These are phyloP conservation scores for Lactifluus piperatus DNA, from an alignment of 768 basidiomycete species.

Conservation along the genomic window DNA sequence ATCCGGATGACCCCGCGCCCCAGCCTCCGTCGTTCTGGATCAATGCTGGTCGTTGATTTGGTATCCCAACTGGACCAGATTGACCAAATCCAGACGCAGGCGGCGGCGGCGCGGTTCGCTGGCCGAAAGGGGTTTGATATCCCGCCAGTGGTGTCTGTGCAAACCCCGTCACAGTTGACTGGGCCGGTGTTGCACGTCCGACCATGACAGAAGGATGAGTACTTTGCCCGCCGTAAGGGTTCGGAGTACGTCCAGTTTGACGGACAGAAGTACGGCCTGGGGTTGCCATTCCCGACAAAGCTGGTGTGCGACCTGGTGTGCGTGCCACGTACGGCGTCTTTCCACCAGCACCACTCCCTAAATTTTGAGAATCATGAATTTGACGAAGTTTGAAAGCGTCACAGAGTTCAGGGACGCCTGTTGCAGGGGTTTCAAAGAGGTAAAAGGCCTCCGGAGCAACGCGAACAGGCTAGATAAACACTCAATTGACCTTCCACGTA, in stretches of 20 bases:
- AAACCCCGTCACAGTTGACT: constrained; percentile 13
- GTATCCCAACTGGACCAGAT: constrained; percentile 42
- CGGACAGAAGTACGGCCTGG: constrained; percentile 77
- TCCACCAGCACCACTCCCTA: constrained; percentile 44
- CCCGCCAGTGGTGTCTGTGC: constrained; percentile 30
- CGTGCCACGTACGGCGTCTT: constrained; percentile 81
- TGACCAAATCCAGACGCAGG: constrained; percentile 33
- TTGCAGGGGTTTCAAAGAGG: constrained; percentile 82
- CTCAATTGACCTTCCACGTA: background rate
- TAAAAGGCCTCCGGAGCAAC: constrained; percentile 85
- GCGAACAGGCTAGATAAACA: constrained; percentile 58
- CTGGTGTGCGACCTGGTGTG: constrained; percentile 67
- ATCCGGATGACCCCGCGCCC: constrained; percentile 28
- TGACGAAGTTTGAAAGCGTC: constrained; percentile 92
- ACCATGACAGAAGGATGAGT: constrained; percentile 29
- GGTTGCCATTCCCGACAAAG: constrained; percentile 37
- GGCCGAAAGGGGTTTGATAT: constrained; percentile 31
- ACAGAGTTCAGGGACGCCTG: constrained; percentile 87
- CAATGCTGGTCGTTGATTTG: constrained; percentile 56
- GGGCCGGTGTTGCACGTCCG: constrained; percentile 30
- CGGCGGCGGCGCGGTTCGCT: constrained; percentile 39
- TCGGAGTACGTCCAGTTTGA: constrained; percentile 66
- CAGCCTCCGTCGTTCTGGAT: constrained; percentile 42
- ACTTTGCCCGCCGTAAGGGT: constrained; percentile 50
- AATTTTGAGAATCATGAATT: constrained; percentile 69